These are phyloP conservation scores for Conticribra weissflogii DNA, from an alignment of 108 stramenopile genomes.

Conservation along the genomic window DNA sequence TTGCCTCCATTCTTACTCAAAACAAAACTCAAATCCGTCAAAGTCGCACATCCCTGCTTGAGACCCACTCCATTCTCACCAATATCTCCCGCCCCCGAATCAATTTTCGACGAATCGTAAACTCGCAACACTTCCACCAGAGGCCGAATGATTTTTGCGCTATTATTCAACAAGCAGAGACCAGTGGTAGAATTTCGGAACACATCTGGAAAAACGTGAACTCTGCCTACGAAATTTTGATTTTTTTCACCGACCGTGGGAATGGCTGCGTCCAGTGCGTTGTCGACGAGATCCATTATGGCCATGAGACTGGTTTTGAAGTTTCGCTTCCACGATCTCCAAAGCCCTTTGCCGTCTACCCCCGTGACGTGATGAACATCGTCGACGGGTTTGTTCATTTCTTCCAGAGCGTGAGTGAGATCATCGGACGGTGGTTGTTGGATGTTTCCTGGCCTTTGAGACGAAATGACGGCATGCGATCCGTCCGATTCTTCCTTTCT, in stretches of 20 bases:
- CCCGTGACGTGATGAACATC: too few relatives aligned
- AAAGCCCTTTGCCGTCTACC: conserved; percentile 68
- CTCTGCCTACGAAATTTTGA: conserved; percentile 19
- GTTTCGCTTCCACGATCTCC: conserved; percentile 66
- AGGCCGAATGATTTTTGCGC: conserved; percentile 39
- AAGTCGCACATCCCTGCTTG: conserved; percentile 75
- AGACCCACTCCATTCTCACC: conserved; percentile 82
- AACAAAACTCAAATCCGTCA: conserved; percentile 55
- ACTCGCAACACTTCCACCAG: conserved; percentile 58
- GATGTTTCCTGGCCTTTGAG: too few relatives aligned
- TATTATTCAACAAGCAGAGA: conserved; percentile 63
- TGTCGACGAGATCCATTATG: conserved; percentile 71
- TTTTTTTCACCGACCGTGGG: neutral
- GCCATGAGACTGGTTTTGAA: conserved; percentile 64
- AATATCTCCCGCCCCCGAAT: conserved; percentile 48
- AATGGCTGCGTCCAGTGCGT: conserved; percentile 75
- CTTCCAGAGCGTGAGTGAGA: too few relatives aligned
- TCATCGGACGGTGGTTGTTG: too few relatives aligned
- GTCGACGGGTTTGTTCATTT: too few relatives aligned
- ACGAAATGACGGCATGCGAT: too few relatives aligned
- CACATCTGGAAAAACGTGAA: conserved; percentile 35
- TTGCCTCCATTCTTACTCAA: conserved; percentile 32
- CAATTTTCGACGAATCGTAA: conserved; percentile 59
- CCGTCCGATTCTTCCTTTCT: too few relatives aligned
- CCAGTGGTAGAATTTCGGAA: conserved; percentile 25